Evolutionary conservation across 2,329 filamentous ascomycete species (phyloP), one percentile per base, ranked within the genome.

Genomic region (Clonostachys solani): DNA sequence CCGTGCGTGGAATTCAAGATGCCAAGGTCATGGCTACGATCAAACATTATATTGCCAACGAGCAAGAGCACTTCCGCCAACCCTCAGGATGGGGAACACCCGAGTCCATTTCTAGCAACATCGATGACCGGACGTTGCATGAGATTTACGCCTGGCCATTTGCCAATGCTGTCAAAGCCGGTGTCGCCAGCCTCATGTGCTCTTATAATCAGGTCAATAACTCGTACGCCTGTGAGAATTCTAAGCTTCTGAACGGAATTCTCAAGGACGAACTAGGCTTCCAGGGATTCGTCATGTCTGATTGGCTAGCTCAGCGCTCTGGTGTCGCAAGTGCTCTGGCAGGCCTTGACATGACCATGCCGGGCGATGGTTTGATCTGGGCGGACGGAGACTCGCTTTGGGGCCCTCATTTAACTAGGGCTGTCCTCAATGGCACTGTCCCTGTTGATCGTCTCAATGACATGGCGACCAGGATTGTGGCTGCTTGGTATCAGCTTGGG

Each of bases 401-500:
- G 41, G 76, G 95, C 0, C 92, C 88, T 75, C 90, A 91, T 51
- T 74, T 96, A 35, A 92, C 86, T 0, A 83, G 80, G 47, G 81
- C 90, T 5, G 81, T 92, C 2, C 69, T 96, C 33, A 96, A 96
- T 54, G 85, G 85, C 3, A 92, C 89, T 2, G 69, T 96, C 0
- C 91, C 92, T 0, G 69, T 94, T 40, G 82, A 87, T 13, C 77
- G 92, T 33, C 65, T 96, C 13, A 87, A 96, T 54, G 92, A 96
- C 60, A 95, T 96, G 90, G 87, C 81, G 0, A 86, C 89, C 1
- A 81, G 92, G 12, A 82, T 96, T 52, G 89, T 96, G 2, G 92
- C 92, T 1, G 80, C 91, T 0, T 96, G 90, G 87, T 96, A 95
- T 60, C 89, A 94, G 62, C 71, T 94, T 18, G 87, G 89, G 0